Conservation (phyloP, 495 filamentous ascomycete species). For the Aspergillus kassunensis region DNA sequence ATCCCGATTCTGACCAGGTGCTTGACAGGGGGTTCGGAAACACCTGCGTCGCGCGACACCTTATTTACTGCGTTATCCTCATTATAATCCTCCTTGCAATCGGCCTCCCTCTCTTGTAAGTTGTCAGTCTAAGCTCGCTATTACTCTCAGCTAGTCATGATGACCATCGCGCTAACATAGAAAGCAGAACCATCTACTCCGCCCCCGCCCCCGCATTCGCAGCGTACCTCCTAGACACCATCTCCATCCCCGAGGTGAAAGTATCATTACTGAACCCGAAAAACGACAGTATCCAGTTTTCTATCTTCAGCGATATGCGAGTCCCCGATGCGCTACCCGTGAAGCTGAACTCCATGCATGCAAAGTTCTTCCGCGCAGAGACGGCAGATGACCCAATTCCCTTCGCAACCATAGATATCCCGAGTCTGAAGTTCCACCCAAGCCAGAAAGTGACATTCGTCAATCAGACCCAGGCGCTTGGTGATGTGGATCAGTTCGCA, state of each 20-base stretch:
- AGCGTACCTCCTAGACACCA: slow-evolving; percentile 5
- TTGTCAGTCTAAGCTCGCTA: too few species aligned
- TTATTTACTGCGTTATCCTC: slow-evolving; percentile 2
- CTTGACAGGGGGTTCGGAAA: slow-evolving; percentile 2
- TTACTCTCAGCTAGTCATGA: too few species aligned
- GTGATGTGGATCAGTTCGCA: slow-evolving; percentile 4
- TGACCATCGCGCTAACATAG: too few species aligned
- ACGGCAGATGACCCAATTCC: background rate
- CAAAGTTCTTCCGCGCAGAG: background rate
- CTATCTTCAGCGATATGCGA: slow-evolving; percentile 1
- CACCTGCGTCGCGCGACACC: background rate
- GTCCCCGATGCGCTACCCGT: slow-evolving; percentile 5
- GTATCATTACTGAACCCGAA: slow-evolving; percentile 3
- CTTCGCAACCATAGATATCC: background rate
- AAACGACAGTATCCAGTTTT: slow-evolving; percentile 12
- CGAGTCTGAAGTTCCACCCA: background rate
- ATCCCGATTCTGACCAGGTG: background rate
- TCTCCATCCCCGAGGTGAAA: background rate
- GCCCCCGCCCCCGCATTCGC: slow-evolving; percentile 11
- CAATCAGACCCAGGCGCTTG: background rate
- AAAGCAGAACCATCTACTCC: slow-evolving; percentile 4
- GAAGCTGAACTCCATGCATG: background rate
- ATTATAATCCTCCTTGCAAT: background rate
- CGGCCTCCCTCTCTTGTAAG: background rate
- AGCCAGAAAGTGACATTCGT: background rate